Base-by-base conservation (phyloP, 768 basidiomycete species). In the Russula emetica region DNA sequence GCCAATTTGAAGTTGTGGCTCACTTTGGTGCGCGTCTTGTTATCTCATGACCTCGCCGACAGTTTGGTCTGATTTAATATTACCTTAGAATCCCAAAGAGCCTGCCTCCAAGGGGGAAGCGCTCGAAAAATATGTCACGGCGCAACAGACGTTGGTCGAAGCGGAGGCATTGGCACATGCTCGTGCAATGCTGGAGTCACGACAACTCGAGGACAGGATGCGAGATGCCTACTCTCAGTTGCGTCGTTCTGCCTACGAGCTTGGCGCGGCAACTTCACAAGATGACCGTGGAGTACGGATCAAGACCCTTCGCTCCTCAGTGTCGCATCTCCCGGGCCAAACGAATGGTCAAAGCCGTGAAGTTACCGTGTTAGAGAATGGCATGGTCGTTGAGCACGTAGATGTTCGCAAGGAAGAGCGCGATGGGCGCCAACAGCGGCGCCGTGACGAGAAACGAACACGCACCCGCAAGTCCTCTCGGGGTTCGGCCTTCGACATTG, bases 331-430 rank as follows among this genome's bases (percentile, higher is more conserved):
- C 10, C 78, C 80, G 5, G 72, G 75, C 16, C 61, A 75, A 5
- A 42, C 70, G 45, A 76, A 74, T 34, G 79, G 77, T 24, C 81
- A 84, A 59, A 85, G 85, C 45, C 82, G 88, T 38, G 88, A 93
- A 60, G 80, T 91, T 16, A 90, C 91, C 0, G 77, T 94, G 11
- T 82, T 95, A 24, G 88, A 93, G 74, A 94, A 91, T 67, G 92
- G 92, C 3, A 85, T 94, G 81, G 90, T 93, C 58, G 87, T 94
- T 9, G 93, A 95, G 69, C 88, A 90, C 64, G 88, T 94, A 42
- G 84, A 94, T 73, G 83, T 94, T 22, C 83, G 86, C 36, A 86
- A 80, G 66, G 90, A 92, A 73, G 91, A 91, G 73, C 82, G 77
- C 62, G 90, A 90, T 67, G 88, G 85, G 42, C 82, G 83, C 50